A percentile compares a stretch with the other conserved stretches of the same genome.
Conservation (phyloP, 1,139 yeast genomes). For the Protomyces arabidopsidicola region DNA sequence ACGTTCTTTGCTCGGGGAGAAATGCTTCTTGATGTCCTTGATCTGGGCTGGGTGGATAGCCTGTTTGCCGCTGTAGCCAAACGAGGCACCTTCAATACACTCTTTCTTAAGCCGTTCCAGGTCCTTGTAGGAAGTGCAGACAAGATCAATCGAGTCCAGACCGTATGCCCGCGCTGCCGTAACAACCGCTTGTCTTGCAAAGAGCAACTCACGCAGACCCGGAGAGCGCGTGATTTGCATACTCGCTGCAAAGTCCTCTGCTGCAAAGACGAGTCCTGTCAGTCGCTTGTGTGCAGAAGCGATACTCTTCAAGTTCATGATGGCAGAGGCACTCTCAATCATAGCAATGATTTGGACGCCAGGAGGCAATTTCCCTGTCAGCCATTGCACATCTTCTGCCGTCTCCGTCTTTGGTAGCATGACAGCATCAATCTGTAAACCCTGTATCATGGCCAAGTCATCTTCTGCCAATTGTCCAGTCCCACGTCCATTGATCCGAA, state of each 20-base stretch:
- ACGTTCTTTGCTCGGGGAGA: constrained; percentile 11
- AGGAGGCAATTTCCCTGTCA: constrained; percentile 3
- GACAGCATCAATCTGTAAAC: constrained; percentile 5
- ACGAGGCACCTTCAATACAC: constrained; percentile 13
- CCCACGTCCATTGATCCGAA: constrained; percentile 3
- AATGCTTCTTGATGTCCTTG: constrained; percentile 2
- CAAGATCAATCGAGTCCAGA: constrained; percentile 16
- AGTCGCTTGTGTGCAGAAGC: constrained; percentile 12
- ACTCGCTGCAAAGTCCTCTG: constrained; percentile 25
- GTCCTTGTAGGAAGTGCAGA: constrained; percentile 16
- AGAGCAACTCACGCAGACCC: constrained; percentile 12
- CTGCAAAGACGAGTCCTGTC: constrained; percentile 22
- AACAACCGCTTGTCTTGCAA: constrained; percentile 22
- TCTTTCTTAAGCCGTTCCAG: constrained; percentile 1
- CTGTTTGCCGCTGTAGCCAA: constrained; percentile 24
- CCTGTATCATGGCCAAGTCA: constrained; percentile 3
- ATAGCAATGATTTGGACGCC: constrained; percentile 27
- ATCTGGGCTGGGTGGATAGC: constrained; percentile 24
- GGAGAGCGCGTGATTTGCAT: constrained; percentile 19
- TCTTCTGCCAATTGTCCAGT: constrained; percentile 15
- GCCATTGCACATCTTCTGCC: constrained; percentile 20
- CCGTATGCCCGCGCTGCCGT: constrained; percentile 18
- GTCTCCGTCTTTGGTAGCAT: constrained; percentile 22
- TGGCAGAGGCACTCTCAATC: constrained; percentile 15
- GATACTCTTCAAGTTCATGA: constrained; percentile 10